A percentile compares a stretch with the other conserved stretches of the same genome.
Evolutionary conservation across 169 alveolate genomes (phyloP).

Genomic region (Plasmodium inui): DNA sequence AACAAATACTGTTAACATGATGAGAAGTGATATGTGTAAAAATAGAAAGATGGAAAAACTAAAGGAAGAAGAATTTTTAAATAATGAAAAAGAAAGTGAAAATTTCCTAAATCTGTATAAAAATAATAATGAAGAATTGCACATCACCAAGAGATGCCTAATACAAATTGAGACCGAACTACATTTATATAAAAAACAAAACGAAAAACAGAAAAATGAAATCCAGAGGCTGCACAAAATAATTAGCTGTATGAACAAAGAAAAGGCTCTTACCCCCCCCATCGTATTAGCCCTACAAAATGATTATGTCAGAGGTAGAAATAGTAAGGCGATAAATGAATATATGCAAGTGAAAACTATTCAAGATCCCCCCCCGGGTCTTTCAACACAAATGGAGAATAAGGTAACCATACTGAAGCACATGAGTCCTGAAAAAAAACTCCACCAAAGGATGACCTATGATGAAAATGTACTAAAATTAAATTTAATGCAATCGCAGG

Average conservation of each 20-base stretch:
- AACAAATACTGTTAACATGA: constrained; percentile 42
- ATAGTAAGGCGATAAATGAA: not conserved
- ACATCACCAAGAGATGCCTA: constrained; percentile 73
- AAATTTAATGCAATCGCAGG: constrained; percentile 57
- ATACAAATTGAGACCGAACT: constrained; percentile 74
- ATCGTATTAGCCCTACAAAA: constrained; percentile 66
- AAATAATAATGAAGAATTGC: constrained; percentile 75
- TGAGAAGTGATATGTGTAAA: constrained; percentile 58
- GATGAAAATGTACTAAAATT: constrained; percentile 59
- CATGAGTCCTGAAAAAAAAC: constrained; percentile 1
- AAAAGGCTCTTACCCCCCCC: constrained; percentile 61
- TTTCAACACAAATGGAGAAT: constrained; percentile 7
- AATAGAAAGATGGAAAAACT: constrained; percentile 27
- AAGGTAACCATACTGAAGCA: constrained; percentile 24
- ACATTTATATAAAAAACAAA: constrained; percentile 71
- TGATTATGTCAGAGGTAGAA: constrained; percentile 10
- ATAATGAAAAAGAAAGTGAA: constrained; percentile 70
- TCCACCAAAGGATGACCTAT: not conserved
- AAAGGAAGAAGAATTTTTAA: constrained; percentile 52
- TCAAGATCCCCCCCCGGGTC: constrained; percentile 15
- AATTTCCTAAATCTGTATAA: constrained; percentile 60
- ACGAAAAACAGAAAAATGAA: constrained; percentile 75
- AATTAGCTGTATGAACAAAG: constrained; percentile 70
- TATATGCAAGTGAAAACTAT: constrained; percentile 16
- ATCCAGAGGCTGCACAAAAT: constrained; percentile 65